These are phyloP conservation scores for Calycina marina DNA, from an alignment of 2,329 filamentous ascomycete genomes.

Conservation along the genomic window DNA sequence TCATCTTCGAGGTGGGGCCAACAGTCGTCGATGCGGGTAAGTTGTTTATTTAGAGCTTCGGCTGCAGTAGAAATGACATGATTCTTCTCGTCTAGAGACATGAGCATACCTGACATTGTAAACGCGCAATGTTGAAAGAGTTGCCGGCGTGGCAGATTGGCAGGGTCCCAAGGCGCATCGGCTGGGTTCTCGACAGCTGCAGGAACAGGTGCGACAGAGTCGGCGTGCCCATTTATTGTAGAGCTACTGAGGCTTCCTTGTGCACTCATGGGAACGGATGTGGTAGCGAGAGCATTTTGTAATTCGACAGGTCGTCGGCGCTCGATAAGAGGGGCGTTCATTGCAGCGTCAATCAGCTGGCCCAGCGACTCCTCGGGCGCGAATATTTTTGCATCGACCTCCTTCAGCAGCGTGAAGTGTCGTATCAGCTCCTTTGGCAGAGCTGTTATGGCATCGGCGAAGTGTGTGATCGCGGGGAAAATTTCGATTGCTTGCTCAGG, in stretches of 20 bases:
- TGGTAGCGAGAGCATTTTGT: constrained; percentile 15
- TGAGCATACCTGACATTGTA: constrained; percentile 71
- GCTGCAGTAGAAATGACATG: constrained; percentile 90
- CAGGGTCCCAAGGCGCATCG: constrained; percentile 34
- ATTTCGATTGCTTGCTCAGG: constrained; percentile 46
- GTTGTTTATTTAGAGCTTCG: constrained; percentile 73
- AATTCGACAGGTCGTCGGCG: constrained; percentile 24
- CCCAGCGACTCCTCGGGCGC: constrained; percentile 72
- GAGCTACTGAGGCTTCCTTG: constrained; percentile 20
- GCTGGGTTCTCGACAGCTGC: constrained; percentile 28
- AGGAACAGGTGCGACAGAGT: constrained; percentile 12
- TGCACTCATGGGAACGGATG: constrained; percentile 16
- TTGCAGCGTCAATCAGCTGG: constrained; percentile 54
- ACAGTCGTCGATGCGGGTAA: constrained; percentile 71
- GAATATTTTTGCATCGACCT: constrained; percentile 95
- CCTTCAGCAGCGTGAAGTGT: constrained; percentile 90
- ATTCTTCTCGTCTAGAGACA: constrained; percentile 92
- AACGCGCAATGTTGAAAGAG: constrained; percentile 66
- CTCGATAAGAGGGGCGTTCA: constrained; percentile 34
- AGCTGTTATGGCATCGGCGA: constrained; percentile 83
- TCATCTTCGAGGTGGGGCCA: constrained; percentile 78
- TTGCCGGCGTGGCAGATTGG: constrained; percentile 52
- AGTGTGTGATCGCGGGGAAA: constrained; percentile 54
- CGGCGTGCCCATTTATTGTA: constrained; percentile 16
- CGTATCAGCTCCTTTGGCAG: constrained; percentile 89